Evolutionary conservation across 1,284 basidiomycete species (phyloP).

Genomic region (Trametes pubescens): DNA sequence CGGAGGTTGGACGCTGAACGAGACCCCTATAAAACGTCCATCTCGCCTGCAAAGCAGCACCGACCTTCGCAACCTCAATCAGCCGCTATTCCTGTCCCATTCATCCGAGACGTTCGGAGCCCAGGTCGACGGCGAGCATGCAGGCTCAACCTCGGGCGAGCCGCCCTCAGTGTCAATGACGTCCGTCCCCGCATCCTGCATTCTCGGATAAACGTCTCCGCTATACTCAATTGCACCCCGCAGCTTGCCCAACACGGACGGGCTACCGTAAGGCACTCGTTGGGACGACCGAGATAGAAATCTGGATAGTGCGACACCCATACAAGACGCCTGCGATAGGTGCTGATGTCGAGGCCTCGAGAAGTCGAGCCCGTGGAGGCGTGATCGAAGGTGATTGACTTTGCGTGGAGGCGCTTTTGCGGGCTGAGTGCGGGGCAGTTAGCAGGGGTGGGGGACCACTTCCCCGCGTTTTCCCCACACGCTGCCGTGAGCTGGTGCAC

Average conservation of each 20-base stretch:
- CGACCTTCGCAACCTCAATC: background rate
- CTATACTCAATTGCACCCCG: background rate
- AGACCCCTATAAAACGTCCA: too few relatives aligned
- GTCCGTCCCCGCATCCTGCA: background rate
- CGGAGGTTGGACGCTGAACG: too few relatives aligned
- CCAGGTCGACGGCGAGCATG: too few relatives aligned
- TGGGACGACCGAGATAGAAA: constrained; percentile 6
- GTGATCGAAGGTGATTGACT: background rate
- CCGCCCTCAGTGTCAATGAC: background rate
- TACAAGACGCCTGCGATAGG: background rate
- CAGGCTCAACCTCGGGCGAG: background rate
- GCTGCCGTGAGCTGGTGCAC: background rate
- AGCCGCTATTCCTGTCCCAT: background rate
- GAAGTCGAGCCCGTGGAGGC: constrained; percentile 8
- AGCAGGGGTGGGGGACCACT: background rate
- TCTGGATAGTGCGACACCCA: constrained; percentile 8
- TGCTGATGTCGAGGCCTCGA: constrained; percentile 9
- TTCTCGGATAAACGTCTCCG: constrained; percentile 6
- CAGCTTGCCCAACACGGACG: background rate
- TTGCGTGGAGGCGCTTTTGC: background rate
- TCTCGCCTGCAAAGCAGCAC: too few relatives aligned
- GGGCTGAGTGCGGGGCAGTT: background rate
- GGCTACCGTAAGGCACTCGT: too few relatives aligned
- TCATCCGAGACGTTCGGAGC: background rate
- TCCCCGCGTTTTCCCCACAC: constrained; percentile 4